Base-by-base conservation (phyloP, 2,329 filamentous ascomycete genomes). In the Diplodia corticola region DNA sequence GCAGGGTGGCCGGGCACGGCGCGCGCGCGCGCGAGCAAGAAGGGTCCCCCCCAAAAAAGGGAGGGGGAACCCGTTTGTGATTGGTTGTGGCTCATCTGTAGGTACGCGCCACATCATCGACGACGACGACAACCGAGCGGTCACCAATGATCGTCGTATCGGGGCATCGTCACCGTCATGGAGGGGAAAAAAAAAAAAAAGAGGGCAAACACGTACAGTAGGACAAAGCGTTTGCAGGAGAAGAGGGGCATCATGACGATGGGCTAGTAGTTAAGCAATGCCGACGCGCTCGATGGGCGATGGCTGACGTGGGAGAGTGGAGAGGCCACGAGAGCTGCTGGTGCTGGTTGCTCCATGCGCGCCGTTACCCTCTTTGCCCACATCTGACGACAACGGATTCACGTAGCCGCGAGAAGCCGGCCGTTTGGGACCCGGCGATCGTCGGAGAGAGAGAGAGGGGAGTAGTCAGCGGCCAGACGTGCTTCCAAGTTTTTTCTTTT, bases 301-400 rank as follows among this genome's bases (percentile, higher is more conserved):
- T 17, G 50, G 26, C 50, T 53, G 50, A 33, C 5, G 50, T 53
- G 50, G 13, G 24, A 10, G 50, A 30, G n/a, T n/a, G n/a, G 12
- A 13, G 6, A n/a, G 40, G 40, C 40, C 40, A 44, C 40, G 40
- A 44, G 33, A 33, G 30, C 30, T 12, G 40, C 40, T 20, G n/a
- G n/a, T n/a, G 17, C 40, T 10, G 40, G 40, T 9, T 7, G 48
- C 48, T 22, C 48, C 15, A 24, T n/a, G 50, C 26, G 33, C 33
- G 37, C 33, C 44, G n/a, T 22, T 24, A 26, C 55, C 24, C 24
- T n/a, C n/a, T n/a, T n/a, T 40, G 26, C 35, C 22, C 33, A 59
- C 44, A 35, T 35, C 33, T 61, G 57, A 61, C 40, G 57, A 61
- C 40, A 61, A 61, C 57, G 48, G 57, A 61, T 61, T 61, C 57